phyloP scores from a whole-genome alignment of 805 yeast genomes.

The Nakazawaea wickerhamii region DNA sequence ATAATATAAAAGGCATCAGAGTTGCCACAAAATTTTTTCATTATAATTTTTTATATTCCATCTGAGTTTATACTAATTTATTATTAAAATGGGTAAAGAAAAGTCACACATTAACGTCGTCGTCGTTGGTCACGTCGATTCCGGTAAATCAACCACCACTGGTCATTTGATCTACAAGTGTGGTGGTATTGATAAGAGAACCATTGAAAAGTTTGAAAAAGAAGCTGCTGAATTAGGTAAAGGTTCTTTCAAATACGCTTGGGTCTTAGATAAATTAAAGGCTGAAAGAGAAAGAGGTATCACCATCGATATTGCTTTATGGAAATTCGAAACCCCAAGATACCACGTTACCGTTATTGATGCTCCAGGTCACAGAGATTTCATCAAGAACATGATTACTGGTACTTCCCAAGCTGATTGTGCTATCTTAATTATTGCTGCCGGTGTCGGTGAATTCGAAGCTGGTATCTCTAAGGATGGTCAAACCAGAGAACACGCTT shows the following conservation, averaged over 20 bases:
- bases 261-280: constrained; percentile 94
- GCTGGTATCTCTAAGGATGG: constrained; percentile 94
- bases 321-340: constrained; percentile 91
- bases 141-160: constrained; percentile 98
- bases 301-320: constrained; percentile 89
- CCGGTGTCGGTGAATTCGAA: constrained; percentile 93
- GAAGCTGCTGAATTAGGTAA: constrained; percentile 97
- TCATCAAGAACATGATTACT: constrained; percentile 93
- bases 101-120: constrained; percentile 99
- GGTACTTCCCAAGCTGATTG: constrained; percentile 94
- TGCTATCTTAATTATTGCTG: constrained; percentile 86
- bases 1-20: constrained; percentile 8
- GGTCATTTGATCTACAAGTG: constrained; percentile 99
- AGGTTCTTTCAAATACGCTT: constrained; percentile 97
- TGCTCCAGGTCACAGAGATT: constrained; percentile 96
- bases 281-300: constrained; percentile 98
- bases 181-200: constrained; percentile 99
- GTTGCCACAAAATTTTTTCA: constrained; percentile 10
- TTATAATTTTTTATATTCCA: constrained; percentile 18
- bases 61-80: constrained; percentile 25
- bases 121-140: constrained; percentile 99
- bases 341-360: constrained; percentile 88
- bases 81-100: constrained; percentile 69
- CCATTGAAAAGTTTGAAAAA: constrained; percentile 96
- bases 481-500: constrained; percentile 94